Evolutionary conservation across 768 basidiomycete species (phyloP), one percentile per base, ranked within the genome.

Genomic region (Russula lepida): DNA sequence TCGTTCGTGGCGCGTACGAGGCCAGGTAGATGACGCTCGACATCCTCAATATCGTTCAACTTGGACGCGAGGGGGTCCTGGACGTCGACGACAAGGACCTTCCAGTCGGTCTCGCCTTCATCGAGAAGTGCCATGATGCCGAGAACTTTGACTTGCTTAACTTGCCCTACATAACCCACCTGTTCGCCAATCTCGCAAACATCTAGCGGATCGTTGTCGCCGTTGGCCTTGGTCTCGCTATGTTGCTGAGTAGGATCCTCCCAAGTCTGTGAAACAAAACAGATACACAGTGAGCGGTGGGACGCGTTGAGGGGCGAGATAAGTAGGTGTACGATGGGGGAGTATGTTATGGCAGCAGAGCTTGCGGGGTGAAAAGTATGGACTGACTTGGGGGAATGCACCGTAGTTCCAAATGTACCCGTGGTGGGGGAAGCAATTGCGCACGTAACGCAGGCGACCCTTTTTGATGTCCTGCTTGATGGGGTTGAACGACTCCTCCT

Each of bases 341-440:
- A 58, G 39, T 35, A 37, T 9, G 17, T 15, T 17, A 21, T 35
- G 52, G 23, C 37, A 32, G n/a, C n/a, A n/a, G n/a, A n/a, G n/a
- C n/a, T n/a, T n/a, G n/a, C n/a, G 7, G 27, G n/a, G 13, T 4
- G 46, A 27, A 11, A 47, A 13, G 46, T 25, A 17, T 27, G 44
- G 11, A 70, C 84, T 51, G 58, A 88, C 93, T 84, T 95, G 93
- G 64, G 95, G 95, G 85, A 99, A 97, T 62, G 95, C 94, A 70
- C 95, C 95, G 71, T 99, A 99, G 82, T 99, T 99, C 97, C 97
- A 99, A 80, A 99, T 94, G 81, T 98, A 95, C 39, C 97, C 95
- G 73, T 98, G 95, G 80, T 99, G 97, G 68, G 97, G 97, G 89
- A 99, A 99, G 77, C 97, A 98, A 83, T 98, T 98, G 77, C 97